Base-by-base conservation (phyloP, 306 rosid species). In the Rubus idaeus region DNA sequence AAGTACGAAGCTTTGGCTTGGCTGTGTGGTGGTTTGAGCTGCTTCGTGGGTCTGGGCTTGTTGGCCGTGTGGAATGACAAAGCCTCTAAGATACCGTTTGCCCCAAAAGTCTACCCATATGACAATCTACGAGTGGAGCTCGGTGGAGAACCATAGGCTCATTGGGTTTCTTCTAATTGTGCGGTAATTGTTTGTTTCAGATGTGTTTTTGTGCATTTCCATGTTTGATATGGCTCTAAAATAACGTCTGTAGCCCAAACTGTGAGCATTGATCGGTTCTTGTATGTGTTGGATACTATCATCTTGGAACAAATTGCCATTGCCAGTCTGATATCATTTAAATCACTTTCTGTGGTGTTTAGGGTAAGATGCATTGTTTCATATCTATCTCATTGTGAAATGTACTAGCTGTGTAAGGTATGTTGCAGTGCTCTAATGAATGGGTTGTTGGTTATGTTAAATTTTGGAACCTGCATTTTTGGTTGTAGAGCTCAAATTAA, bases 1-100 rank as follows among this genome's bases (percentile, higher is more conserved):
- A 89, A 92, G 97, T 96, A 92, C 77, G 97, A 96, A 85, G 99
- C 99, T 74, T 86, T 96, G 88, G 98, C 89, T 10, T 96, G 99
- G 99, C 86, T 95, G 6, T 89, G 97, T 75, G 99, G 97, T 57
- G 97, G 98, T 23, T 86, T 95, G 79, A 56, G 99, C 10, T 92
- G 64, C 76, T 92, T 92, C n/a, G 97, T 88, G 1, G 64, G 85
- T 39, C 53, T 95, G 57, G 99, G 99, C 64, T 64, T 95, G 46
- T 68, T 88, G 83, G 97, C 97, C 10, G 92, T 87, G 76, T 96
- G 94, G 96, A 91, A 91, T 71, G 98, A 92, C 71, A 96, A 96
- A 82, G 96, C 98, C 23, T 96, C 99, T 51, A 92, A 75, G 87
- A 87, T 58, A 53, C 98, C 98, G 1, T 92, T 89, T 80, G 94